phyloP scores from a whole-genome alignment of 1,139 yeast species.

The Candida tetrigidarum region DNA sequence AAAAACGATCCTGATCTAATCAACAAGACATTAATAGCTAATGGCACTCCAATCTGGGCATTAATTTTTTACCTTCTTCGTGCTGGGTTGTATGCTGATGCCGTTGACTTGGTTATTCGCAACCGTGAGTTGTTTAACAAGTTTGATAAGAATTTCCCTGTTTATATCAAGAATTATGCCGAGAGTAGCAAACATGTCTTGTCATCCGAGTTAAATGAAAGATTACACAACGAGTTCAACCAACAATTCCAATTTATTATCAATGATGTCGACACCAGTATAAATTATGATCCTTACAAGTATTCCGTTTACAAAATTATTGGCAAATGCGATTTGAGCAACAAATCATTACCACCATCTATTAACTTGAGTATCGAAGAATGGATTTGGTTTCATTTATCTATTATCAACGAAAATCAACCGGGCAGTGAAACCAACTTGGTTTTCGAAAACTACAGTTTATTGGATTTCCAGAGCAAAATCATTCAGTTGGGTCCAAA shows the following conservation, averaged over 20 bases:
- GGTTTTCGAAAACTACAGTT: conserved; percentile 71
- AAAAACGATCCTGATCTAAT: conserved; percentile 37
- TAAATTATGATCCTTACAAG: conserved; percentile 80
- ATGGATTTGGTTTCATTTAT: conserved; percentile 95
- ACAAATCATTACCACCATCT: conserved; percentile 71
- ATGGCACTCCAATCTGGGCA: conserved; percentile 94
- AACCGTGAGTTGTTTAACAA: conserved; percentile 67
- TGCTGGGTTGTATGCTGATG: conserved; percentile 82
- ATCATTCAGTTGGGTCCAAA: conserved; percentile 74
- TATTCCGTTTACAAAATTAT: conserved; percentile 88
- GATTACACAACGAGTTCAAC: conserved; percentile 80
- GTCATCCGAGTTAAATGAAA: conserved; percentile 69
- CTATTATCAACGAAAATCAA: conserved; percentile 63
- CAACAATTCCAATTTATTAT: conserved; percentile 78
- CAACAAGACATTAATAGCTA: conserved; percentile 52
- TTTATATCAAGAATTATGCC: conserved; percentile 74
- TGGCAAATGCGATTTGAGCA: conserved; percentile 86
- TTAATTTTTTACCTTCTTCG: conserved; percentile 81
- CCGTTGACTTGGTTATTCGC: conserved; percentile 47
- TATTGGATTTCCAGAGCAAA: conserved; percentile 74
- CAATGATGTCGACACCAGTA: conserved; percentile 49
- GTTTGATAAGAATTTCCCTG: conserved; percentile 83
- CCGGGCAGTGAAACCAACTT: conserved; percentile 38
- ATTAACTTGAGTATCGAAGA: conserved; percentile 88
- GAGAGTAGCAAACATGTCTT: conserved; percentile 56